Evolutionary conservation across 2,329 filamentous ascomycete genomes (phyloP).

Genomic region (Botrytis paeoniae): DNA sequence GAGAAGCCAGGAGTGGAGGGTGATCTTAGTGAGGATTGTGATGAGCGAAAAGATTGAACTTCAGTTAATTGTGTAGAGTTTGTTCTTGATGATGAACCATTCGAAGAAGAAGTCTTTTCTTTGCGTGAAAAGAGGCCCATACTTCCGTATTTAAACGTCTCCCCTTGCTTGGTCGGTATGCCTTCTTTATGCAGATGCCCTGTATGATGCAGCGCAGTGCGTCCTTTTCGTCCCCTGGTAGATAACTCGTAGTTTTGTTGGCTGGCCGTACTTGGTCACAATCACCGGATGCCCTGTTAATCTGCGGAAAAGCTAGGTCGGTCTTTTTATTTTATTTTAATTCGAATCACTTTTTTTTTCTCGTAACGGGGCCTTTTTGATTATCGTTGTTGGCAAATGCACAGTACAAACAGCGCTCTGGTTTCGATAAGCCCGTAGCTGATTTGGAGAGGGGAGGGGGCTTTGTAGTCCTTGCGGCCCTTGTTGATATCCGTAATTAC

Average conservation of each 20-base stretch:
- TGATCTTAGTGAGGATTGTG: slow-evolving; percentile 33
- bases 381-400: slow-evolving; percentile 16
- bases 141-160: slow-evolving; percentile 5
- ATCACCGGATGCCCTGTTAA: slow-evolving; percentile 11
- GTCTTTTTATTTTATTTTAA: neutral
- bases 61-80: slow-evolving; percentile 32
- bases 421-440: slow-evolving; percentile 15
- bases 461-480: slow-evolving; percentile 18
- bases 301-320: neutral
- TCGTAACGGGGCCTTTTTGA: neutral
- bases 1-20: slow-evolving; percentile 32
- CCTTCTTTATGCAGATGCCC: slow-evolving; percentile 14
- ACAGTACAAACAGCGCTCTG: slow-evolving; percentile 4
- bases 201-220: slow-evolving; percentile 8
- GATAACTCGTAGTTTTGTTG: neutral
- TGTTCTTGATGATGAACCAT: slow-evolving; percentile 27
- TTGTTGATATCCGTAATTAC: neutral
- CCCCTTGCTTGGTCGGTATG: slow-evolving; percentile 9
- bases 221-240: slow-evolving; percentile 12
- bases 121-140: slow-evolving; percentile 38
- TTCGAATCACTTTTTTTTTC: neutral
- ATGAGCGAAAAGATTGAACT: slow-evolving; percentile 25
- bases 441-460: neutral
- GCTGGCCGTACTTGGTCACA: neutral
- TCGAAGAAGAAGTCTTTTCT: slow-evolving; percentile 31